Base-by-base conservation (phyloP, 768 basidiomycete species). In the Botryobasidium botryosum region DNA sequence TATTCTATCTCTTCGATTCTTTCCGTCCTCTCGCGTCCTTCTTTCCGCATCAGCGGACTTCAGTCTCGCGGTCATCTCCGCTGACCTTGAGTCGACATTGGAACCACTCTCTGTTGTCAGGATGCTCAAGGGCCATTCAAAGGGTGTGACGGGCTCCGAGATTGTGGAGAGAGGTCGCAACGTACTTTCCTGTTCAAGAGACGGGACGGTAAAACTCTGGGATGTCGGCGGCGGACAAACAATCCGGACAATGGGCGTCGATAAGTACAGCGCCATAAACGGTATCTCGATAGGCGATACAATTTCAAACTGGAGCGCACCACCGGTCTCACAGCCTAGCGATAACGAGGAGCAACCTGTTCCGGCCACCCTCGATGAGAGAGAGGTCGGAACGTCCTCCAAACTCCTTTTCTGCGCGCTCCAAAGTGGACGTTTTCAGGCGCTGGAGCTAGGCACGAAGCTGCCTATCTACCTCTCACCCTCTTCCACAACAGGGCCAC, bases 151-250 rank as follows among this genome's bases (percentile, higher is more conserved):
- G 0, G 68, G 68, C 4, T 69, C 71, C 0, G 67, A 65, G 2
- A 81, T 86, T 50, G 62, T 86, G 32, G 69, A 70, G 0, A 64
- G 71, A 2, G 84, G 84, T 0, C 68, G 73, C 20, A 75, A 76
- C 52, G 58, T 87, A 40, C 53, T 87, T 5, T 79, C 79, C 7
- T 62, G 69, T 4, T 71, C 76, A 0, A 72, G 75, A 45, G 83
- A 87, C 56, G 71, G 74, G 2, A 77, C 76, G 0, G 55, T 84
- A 20, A 68, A 74, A 39, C 61, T 83, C 3, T 85, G 84, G 83
- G 77, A 83, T 50, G 72, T 84, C 6, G 67, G 73, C 2, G 62
- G 65, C 6, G 71, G 70, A 2, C 57, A 64, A 18, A 64, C 68
- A 47, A 65, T 75, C 6, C 56, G 65, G 7, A 49, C 33, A 4